phyloP scores from a whole-genome alignment of 768 basidiomycete genomes.

The Tubosaeta sp. region DNA sequence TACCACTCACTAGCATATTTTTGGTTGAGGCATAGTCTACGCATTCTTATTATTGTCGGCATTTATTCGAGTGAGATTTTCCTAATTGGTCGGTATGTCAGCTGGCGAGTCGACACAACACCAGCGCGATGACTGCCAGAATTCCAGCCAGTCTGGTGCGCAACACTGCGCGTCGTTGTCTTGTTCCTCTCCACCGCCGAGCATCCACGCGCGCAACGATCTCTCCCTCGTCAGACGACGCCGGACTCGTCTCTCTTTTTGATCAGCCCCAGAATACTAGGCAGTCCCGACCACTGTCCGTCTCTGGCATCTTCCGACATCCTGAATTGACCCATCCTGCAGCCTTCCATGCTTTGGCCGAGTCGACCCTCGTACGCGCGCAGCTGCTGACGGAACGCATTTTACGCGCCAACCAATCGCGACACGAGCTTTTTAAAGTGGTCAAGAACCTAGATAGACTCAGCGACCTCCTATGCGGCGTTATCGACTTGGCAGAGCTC shows the following conservation, averaged over 20 bases:
- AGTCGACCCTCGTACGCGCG: conserved; percentile 77
- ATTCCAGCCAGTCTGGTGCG: conserved; percentile 39
- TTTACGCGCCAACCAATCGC: conserved; percentile 64
- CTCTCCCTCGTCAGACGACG: conserved; percentile 63
- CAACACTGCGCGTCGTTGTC: conserved; percentile 26
- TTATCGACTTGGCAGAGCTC: conserved; percentile 94
- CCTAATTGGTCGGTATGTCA: conserved; percentile 12
- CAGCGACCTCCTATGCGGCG: conserved; percentile 92
- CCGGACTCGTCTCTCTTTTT: conserved; percentile 63
- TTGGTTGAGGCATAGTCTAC: conserved; percentile 27
- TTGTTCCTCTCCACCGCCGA: conserved; percentile 28
- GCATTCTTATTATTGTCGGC: conserved; percentile 23
- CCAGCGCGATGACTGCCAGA: conserved; percentile 32
- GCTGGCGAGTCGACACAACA: not conserved
- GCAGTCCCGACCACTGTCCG: conserved; percentile 40
- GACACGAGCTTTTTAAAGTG: conserved; percentile 72
- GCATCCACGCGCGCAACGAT: conserved; percentile 44
- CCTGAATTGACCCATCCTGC: conserved; percentile 63
- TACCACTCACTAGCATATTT: conserved; percentile 29
- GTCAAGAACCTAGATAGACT: conserved; percentile 96
- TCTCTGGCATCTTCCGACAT: conserved; percentile 85
- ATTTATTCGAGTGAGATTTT: conserved; percentile 6
- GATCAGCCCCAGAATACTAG: conserved; percentile 51
- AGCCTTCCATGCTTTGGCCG: conserved; percentile 67
- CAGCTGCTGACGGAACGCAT: conserved; percentile 83